A percentile compares a stretch with the other conserved stretches of the same genome.
Evolutionary conservation across 495 filamentous ascomycete genomes (phyloP).

Genomic region (Trichoderma virens): DNA sequence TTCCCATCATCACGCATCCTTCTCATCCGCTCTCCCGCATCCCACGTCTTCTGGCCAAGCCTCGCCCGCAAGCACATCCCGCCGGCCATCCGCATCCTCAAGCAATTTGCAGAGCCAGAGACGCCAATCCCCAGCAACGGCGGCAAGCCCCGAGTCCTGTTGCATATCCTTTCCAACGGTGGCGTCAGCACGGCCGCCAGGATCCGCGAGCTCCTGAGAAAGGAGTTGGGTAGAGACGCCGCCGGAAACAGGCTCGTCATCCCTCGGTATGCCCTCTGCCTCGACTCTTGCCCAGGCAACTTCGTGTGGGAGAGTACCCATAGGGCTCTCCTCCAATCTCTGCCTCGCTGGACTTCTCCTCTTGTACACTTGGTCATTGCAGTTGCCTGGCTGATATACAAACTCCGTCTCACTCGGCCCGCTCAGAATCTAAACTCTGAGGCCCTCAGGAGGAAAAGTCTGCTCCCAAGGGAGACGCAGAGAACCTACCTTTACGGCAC

Average conservation of each 20-base stretch:
- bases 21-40: constrained; percentile 28
- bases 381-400: constrained; percentile 24
- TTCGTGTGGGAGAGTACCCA: constrained; percentile 21
- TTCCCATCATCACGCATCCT: constrained; percentile 34
- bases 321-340: constrained; percentile 21
- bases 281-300: constrained; percentile 35
- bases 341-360: constrained; percentile 20
- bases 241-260: constrained; percentile 14
- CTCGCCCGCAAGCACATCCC: constrained; percentile 12
- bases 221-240: background rate
- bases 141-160: constrained; percentile 25
- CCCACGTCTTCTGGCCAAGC: constrained; percentile 19
- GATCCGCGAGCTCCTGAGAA: background rate
- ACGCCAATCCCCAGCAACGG: background rate
- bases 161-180: constrained; percentile 41
- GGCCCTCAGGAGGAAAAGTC: background rate
- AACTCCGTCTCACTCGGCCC: constrained; percentile 16
- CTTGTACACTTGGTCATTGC: constrained; percentile 22
- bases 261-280: constrained; percentile 27
- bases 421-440: constrained; percentile 25
- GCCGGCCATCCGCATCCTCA: constrained; percentile 17
- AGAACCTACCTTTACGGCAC: constrained; percentile 36
- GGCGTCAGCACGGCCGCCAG: constrained; percentile 18
- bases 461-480: constrained; percentile 24
- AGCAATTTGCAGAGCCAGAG: background rate